Evolutionary conservation across 352 stramenopile species (phyloP).

Genomic region (Lagenidium sp.): DNA sequence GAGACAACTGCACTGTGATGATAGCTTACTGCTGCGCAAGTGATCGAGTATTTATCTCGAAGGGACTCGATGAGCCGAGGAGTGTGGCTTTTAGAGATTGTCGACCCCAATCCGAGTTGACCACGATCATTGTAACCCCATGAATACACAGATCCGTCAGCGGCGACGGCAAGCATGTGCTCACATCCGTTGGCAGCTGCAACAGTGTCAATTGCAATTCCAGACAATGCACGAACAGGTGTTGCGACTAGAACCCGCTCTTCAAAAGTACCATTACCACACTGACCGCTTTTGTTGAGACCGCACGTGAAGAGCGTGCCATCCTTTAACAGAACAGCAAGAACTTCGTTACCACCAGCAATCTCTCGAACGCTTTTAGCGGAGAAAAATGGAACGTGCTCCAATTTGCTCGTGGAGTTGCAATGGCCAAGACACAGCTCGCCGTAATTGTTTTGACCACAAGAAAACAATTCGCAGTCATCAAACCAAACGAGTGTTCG

Average conservation of each 20-base stretch:
- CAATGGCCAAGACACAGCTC: slow-evolving; percentile 81
- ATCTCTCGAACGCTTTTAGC: slow-evolving; percentile 66
- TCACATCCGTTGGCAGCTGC: slow-evolving; percentile 80
- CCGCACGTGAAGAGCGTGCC: slow-evolving; percentile 71
- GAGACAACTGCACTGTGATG: slow-evolving; percentile 81
- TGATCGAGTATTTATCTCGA: slow-evolving; percentile 75
- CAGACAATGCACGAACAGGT: slow-evolving; percentile 55
- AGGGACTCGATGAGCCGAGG: slow-evolving; percentile 73
- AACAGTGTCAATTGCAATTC: slow-evolving; percentile 59
- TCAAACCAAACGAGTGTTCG: slow-evolving; percentile 33
- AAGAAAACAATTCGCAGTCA: slow-evolving; percentile 84
- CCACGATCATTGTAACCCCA: slow-evolving; percentile 86
- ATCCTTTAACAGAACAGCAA: slow-evolving; percentile 82
- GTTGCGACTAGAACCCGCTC: slow-evolving; percentile 72
- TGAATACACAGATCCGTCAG: slow-evolving; percentile 69
- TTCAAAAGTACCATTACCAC: slow-evolving; percentile 81
- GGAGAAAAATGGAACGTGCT: slow-evolving; percentile 81
- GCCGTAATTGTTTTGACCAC: slow-evolving; percentile 86
- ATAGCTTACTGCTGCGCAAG: slow-evolving; percentile 72
- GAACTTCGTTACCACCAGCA: slow-evolving; percentile 74
- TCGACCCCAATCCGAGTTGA: slow-evolving; percentile 74
- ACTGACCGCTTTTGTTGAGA: slow-evolving; percentile 86
- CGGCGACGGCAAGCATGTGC: slow-evolving; percentile 79
- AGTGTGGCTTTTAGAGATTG: slow-evolving; percentile 83
- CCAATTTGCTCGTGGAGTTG: slow-evolving; percentile 81